Base-by-base conservation (phyloP, 2,329 filamentous ascomycete genomes). In the Trichoderma koningii region DNA sequence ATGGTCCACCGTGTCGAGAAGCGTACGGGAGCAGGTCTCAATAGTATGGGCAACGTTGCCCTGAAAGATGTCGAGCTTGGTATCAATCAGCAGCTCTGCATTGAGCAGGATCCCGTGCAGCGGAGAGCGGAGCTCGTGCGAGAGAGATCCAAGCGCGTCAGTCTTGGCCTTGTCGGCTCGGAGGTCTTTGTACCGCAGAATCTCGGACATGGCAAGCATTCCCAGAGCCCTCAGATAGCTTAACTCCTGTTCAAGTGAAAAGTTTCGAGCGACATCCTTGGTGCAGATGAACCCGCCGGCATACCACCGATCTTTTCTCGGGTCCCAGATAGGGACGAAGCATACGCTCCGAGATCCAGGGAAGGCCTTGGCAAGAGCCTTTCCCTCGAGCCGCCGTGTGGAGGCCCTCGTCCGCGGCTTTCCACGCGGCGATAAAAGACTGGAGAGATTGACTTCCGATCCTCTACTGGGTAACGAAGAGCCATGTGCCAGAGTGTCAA, bases 51-150 rank as follows among this genome's bases (percentile, higher is more conserved):
- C 71, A 14, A 82, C 76, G 17, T 81, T 79, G 3, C 76, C 74
- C 67, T 85, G 83, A 5, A 79, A 76, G 1, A 77, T 76, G 47
- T 77, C 78, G 38, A 86, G 74, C 0, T 74, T 66, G 0, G 83
- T 85, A n/a, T 86, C 83, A 4, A 80, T 78, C 0, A 88, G 70
- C 3, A 87, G 72, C 67, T 86, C 84, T 1, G 80, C 77, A 59
- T 77, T 84, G 0, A 83, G 81, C 0, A 88, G 74, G 38, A 88
- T 82, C 2, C 86, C 86, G 63, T 89, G 86, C 0, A 89, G 75
- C 0, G 86, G 86, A 2, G 83, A 86, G 5, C 86, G 79, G 15
- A 89, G 74, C 70, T 89, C 86, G 69, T 89, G 86, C 3, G 83
- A 86, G 6, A 89, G 81, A 1, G 83, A 87, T 0, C 83, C 82